A percentile compares a stretch with the other conserved stretches of the same genome.
These are phyloP conservation scores for Silene uniflora DNA, from an alignment of 148 eudicot species.

Conservation along the genomic window DNA sequence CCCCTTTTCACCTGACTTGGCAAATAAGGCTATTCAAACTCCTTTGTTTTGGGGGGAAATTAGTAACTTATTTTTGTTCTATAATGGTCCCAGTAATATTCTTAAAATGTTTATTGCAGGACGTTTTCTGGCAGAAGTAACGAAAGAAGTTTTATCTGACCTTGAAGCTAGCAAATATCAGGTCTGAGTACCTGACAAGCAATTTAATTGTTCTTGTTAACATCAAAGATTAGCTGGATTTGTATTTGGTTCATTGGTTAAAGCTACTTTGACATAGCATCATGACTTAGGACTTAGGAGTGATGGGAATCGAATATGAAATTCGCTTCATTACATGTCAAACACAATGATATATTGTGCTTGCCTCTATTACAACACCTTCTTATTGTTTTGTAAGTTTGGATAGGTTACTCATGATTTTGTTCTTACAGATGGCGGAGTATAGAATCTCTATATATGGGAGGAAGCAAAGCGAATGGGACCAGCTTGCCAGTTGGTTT, in stretches of 20 bases:
- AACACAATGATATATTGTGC: neutral
- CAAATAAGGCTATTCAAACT: neutral
- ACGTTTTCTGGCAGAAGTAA: constrained; percentile 72
- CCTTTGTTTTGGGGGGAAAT: neutral
- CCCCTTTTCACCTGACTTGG: neutral
- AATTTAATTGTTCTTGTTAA: neutral
- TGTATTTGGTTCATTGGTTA: neutral
- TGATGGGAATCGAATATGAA: neutral
- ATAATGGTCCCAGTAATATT: constrained; percentile 1
- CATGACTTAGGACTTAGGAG: no score
- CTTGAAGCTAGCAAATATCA: constrained; percentile 83
- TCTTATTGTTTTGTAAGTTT: neutral
- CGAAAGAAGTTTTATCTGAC: constrained; percentile 70
- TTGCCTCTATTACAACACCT: no score
- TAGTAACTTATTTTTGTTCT: neutral
- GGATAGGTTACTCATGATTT: neutral
- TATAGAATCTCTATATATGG: constrained; percentile 77
- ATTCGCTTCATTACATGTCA: neutral
- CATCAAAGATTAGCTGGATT: neutral
- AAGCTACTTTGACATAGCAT: no score
- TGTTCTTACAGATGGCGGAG: constrained; percentile 67
- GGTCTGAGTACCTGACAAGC: constrained; percentile 28
- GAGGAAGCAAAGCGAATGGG: constrained; percentile 89
- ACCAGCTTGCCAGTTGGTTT: constrained; percentile 80
- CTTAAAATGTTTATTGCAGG: constrained; percentile 38